These are phyloP conservation scores for Blastosporella zonata DNA, from an alignment of 1,284 basidiomycete species.

Conservation along the genomic window DNA sequence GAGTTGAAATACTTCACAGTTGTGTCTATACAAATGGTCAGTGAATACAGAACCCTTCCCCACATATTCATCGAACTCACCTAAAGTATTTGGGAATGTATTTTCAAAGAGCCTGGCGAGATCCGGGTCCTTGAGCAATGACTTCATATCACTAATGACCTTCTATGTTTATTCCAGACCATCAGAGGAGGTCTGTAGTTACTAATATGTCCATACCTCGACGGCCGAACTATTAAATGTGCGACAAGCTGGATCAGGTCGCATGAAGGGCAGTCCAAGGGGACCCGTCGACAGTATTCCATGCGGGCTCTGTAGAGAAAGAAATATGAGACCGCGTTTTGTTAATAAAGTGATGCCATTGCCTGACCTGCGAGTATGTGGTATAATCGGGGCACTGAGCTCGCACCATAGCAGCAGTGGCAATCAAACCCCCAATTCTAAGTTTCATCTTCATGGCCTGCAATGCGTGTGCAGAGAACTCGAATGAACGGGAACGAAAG, in stretches of 20 bases:
- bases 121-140: slow-evolving; percentile 68
- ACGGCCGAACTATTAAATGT: slow-evolving; percentile 73
- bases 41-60: slow-evolving; percentile 2
- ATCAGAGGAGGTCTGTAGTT: neutral
- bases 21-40: slow-evolving; percentile 50
- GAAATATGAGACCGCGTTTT: neutral
- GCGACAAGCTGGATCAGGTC: slow-evolving; percentile 61
- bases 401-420: slow-evolving; percentile 29
- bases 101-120: slow-evolving; percentile 74
- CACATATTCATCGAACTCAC: slow-evolving; percentile 32
- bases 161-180: slow-evolving; percentile 35
- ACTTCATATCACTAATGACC: slow-evolving; percentile 69
- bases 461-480: slow-evolving; percentile 15
- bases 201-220: slow-evolving; percentile 42
- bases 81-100: slow-evolving; percentile 74
- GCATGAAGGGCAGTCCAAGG: slow-evolving; percentile 68
- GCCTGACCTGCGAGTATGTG: slow-evolving; percentile 52
- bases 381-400: slow-evolving; percentile 63
- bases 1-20: slow-evolving; percentile 70
- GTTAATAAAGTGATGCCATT: neutral
- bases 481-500: neutral
- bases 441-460: slow-evolving; percentile 28
- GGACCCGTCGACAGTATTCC: slow-evolving; percentile 56
- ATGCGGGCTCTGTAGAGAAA: slow-evolving; percentile 46
- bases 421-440: slow-evolving; percentile 21